Base-by-base conservation (phyloP, 2,329 filamentous ascomycete genomes). In the Nothophoma quercina region DNA sequence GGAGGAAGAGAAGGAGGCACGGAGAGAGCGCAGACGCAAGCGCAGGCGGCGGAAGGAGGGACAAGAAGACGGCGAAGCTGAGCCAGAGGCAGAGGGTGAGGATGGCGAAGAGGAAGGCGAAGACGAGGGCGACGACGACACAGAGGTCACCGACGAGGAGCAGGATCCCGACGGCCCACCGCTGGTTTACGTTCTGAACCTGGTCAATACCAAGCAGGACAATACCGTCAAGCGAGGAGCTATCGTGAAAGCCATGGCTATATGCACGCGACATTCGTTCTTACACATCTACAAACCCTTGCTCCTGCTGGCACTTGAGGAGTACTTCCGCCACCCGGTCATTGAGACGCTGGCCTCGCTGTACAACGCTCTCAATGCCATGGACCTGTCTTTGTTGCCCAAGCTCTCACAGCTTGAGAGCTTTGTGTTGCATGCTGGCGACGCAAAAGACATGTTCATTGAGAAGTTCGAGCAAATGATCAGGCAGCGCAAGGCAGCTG, bases 271-370 rank as follows among this genome's bases (percentile, higher is more conserved):
- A 34, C 95, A 99, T 79, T 93, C 95, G 3, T 99, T 99, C 75
- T 79, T 99, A 62, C 95, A 99, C 76, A 99, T 99, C 59, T 99
- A 99, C 80, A 99, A 99, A 90, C 95, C 95, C 22, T 82, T 99
- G 30, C 81, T 99, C 43, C 80, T 99, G 29, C 78, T 99, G 34
- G 95, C 95, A 0, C 81, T 99, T 44, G 93, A 99, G 68, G 93
- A 98, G 70, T 99, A 99, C 74, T 99, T 98, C 77, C 95, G 96
- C 69, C 87, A 88, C 0, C 95, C 95, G 0, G 88, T 90, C 26
- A 86, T 90, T 4, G 92, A 96, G 72, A 99, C 95, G 0, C 81
- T 99, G 41, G 87, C 91, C 36, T 86, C 90, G 70, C 82, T 99
- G 4, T 99, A 96, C 75, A 85, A 96, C 62, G 89, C 95, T 1